Evolutionary conservation across 257 asterid genomes (phyloP).

Genomic region (Thymus mandschuricus): DNA sequence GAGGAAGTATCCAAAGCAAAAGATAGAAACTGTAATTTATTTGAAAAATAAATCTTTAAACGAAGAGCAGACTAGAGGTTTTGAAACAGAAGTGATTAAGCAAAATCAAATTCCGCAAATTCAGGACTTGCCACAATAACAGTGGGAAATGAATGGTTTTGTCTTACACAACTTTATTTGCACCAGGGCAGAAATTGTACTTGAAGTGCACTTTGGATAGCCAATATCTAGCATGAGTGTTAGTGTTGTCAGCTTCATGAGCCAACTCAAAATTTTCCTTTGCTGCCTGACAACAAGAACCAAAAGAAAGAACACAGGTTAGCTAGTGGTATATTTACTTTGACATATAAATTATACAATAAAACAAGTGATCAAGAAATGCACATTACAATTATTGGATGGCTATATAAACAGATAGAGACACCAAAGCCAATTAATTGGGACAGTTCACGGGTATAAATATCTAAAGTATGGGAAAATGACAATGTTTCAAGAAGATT

Average conservation of each 20-base stretch:
- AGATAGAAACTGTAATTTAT: neutral
- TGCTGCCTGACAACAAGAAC: slow-evolving; percentile 58
- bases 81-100: neutral
- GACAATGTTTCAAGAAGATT: no score
- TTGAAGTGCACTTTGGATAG: slow-evolving; percentile 81
- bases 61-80: neutral
- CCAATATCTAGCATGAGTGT: slow-evolving; percentile 93
- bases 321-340: no score
- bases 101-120: slow-evolving; percentile 2
- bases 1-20: neutral
- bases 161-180: slow-evolving; percentile 79
- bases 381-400: no score
- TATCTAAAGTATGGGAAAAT: no score
- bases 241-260: slow-evolving; percentile 86
- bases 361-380: no score
- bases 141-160: slow-evolving; percentile 16
- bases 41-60: neutral
- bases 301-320: no score
- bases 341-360: no score
- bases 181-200: slow-evolving; percentile 89
- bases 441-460: neutral
- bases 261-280: slow-evolving; percentile 92
- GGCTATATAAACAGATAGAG: no score
- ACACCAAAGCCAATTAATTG: slow-evolving; percentile 9
- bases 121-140: slow-evolving; percentile 22